Conservation (phyloP, 208 protist genomes). For the Trypanosomatidae sp. region DNA sequence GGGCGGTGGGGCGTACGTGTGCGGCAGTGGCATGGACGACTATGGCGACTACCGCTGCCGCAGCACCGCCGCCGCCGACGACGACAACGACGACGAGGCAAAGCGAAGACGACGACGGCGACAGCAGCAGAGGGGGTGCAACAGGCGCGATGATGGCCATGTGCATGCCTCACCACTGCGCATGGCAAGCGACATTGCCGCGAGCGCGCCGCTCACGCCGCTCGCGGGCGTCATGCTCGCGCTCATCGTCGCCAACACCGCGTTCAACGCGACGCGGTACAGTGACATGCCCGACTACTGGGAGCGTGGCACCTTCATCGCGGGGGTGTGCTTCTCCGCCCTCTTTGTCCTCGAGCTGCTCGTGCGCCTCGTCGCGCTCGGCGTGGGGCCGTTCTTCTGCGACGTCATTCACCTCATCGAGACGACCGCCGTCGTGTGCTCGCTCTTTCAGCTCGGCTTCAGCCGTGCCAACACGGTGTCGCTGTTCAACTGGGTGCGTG, state of each 20-base stretch:
- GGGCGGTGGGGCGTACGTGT: no score
- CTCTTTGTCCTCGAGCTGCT: constrained; percentile 81
- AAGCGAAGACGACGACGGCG: no score
- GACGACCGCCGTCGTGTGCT: constrained; percentile 52
- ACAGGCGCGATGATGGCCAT: constrained; percentile 18
- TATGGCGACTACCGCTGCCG: no score
- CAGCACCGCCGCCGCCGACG: no score
- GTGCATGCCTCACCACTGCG: constrained; percentile 35
- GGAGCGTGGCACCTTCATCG: constrained; percentile 56
- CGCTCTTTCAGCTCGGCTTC: constrained; percentile 86
- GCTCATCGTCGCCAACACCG: constrained; percentile 74
- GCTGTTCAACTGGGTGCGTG: constrained; percentile 84
- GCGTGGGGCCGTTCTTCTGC: constrained; percentile 56
- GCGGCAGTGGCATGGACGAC: no score
- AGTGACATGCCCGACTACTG: constrained; percentile 68
- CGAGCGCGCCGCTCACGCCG: constrained; percentile 68
- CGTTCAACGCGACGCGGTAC: constrained; percentile 78
- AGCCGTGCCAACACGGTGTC: constrained; percentile 60
- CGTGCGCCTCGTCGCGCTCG: constrained; percentile 66
- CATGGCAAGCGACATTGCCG: constrained; percentile 78
- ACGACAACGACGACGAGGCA: no score
- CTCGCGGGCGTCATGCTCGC: constrained; percentile 64
- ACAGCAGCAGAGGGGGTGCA: no score
- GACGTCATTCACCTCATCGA: constrained; percentile 74
- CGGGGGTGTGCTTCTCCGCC: constrained; percentile 60